These are phyloP conservation scores for Fusarium protoensiforme DNA, from an alignment of 2,329 filamentous ascomycete species.

Conservation along the genomic window DNA sequence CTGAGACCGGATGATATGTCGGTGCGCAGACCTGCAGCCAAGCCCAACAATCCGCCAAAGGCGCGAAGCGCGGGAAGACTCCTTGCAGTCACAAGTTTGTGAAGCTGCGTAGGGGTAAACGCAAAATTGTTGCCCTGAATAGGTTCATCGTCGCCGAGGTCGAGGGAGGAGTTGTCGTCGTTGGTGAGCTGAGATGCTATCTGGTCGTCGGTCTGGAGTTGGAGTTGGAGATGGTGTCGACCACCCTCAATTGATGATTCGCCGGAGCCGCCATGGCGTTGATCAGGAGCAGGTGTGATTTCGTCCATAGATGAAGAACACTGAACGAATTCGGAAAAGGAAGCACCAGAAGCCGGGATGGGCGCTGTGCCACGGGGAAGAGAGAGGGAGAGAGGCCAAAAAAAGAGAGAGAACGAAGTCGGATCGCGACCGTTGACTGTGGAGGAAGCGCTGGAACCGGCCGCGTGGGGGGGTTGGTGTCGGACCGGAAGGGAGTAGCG, in stretches of 20 bases:
- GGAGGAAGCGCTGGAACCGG: slow-evolving; percentile 25
- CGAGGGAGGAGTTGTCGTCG: slow-evolving; percentile 24
- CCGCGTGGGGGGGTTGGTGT: slow-evolving; percentile 15
- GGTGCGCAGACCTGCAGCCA: slow-evolving; percentile 62
- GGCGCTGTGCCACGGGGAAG: background rate
- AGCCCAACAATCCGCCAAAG: slow-evolving; percentile 64
- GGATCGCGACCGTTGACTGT: slow-evolving; percentile 22
- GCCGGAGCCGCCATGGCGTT: slow-evolving; percentile 33
- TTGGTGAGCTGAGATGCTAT: slow-evolving; percentile 11
- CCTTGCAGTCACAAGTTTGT: slow-evolving; percentile 63
- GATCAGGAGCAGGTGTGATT: slow-evolving; percentile 39
- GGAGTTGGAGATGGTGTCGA: slow-evolving; percentile 14
- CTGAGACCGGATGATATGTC: slow-evolving; percentile 60
- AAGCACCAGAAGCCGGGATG: slow-evolving; percentile 7
- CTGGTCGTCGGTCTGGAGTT: slow-evolving; percentile 10
- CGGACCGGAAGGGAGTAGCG: background rate
- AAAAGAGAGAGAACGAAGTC: slow-evolving; percentile 8
- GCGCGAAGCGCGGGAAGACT: slow-evolving; percentile 60
- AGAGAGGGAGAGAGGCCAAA: background rate
- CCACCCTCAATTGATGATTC: slow-evolving; percentile 20
- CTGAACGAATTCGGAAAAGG: background rate
- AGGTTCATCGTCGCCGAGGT: slow-evolving; percentile 44
- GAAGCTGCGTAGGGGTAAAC: slow-evolving; percentile 64
- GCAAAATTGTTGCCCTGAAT: slow-evolving; percentile 59
- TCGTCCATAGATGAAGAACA: slow-evolving; percentile 44